These are phyloP conservation scores for Boletus sp. DNA, from an alignment of 768 basidiomycete genomes.

Conservation along the genomic window DNA sequence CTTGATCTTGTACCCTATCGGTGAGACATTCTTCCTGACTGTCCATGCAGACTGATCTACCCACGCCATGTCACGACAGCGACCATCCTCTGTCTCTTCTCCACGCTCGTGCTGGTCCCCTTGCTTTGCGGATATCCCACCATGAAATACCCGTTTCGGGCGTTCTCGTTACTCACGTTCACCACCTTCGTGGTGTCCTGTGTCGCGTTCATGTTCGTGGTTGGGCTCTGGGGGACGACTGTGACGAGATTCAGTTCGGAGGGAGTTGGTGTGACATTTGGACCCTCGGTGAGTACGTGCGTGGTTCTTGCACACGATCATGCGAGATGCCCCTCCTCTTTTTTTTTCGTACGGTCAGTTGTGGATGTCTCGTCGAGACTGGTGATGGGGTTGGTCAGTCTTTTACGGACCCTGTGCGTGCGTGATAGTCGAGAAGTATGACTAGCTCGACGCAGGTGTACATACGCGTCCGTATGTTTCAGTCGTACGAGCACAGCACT, in stretches of 20 bases:
- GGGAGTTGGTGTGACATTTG: not conserved
- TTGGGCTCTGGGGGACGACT: not conserved
- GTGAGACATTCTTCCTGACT: not conserved
- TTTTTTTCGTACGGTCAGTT: not conserved
- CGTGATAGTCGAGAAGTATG: not conserved
- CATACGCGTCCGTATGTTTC: not conserved
- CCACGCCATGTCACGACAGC: not conserved
- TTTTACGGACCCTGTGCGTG: not conserved
- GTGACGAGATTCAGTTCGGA: not conserved
- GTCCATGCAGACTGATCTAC: not conserved
- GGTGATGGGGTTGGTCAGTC: not conserved
- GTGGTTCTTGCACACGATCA: not conserved
- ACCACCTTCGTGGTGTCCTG: not conserved
- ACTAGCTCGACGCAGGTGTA: not conserved
- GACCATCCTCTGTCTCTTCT: not conserved
- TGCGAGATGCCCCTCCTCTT: not conserved
- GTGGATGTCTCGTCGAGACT: constrained; percentile 1
- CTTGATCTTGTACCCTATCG: not conserved
- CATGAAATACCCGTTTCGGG: not conserved
- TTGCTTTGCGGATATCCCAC: not conserved
- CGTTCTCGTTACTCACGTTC: not conserved
- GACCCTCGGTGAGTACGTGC: not conserved
- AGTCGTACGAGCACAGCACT: not conserved
- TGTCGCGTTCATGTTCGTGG: not conserved
- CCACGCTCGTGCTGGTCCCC: not conserved